These are phyloP conservation scores for Phyllosticta capitalensis DNA, from an alignment of 2,329 filamentous ascomycete genomes.

Conservation along the genomic window DNA sequence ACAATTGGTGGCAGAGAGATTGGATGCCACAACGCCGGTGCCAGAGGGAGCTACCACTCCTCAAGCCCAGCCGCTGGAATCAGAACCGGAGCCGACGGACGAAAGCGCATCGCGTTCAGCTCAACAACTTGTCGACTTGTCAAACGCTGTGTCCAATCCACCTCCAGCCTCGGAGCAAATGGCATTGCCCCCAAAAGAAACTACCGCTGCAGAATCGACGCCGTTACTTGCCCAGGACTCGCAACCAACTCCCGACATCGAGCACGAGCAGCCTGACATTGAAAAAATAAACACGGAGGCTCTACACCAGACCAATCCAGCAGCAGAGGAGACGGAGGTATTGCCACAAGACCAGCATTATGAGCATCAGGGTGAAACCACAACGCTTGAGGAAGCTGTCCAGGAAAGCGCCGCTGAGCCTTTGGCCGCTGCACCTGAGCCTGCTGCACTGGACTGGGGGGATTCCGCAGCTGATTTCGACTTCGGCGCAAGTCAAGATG, in stretches of 20 bases:
- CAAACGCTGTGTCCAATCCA: not conserved
- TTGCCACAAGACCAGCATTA: constrained; percentile 28
- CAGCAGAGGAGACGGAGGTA: constrained; percentile 14
- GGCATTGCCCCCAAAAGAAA: not conserved
- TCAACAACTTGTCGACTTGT: not conserved
- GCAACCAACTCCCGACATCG: constrained; percentile 2
- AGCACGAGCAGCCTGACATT: constrained; percentile 10
- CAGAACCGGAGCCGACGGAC: not conserved
- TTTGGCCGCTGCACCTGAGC: constrained; percentile 32
- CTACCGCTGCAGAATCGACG: not conserved
- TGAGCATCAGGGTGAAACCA: constrained; percentile 38
- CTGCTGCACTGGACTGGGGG: constrained; percentile 18
- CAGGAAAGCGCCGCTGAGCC: constrained; percentile 33
- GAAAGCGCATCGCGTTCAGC: not conserved
- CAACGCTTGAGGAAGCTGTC: constrained; percentile 36
- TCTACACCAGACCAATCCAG: constrained; percentile 12
- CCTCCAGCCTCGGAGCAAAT: not conserved
- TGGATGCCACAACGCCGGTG: not conserved
- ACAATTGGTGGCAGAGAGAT: not conserved
- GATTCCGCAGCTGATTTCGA: constrained; percentile 11
- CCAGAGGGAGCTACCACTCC: not conserved
- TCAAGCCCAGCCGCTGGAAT: not conserved
- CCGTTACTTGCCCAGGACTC: not conserved
- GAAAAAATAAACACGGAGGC: constrained; percentile 11
- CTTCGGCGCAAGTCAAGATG: not conserved